Base-by-base conservation (phyloP, 148 eudicot species). In the Arbutus unedo region DNA sequence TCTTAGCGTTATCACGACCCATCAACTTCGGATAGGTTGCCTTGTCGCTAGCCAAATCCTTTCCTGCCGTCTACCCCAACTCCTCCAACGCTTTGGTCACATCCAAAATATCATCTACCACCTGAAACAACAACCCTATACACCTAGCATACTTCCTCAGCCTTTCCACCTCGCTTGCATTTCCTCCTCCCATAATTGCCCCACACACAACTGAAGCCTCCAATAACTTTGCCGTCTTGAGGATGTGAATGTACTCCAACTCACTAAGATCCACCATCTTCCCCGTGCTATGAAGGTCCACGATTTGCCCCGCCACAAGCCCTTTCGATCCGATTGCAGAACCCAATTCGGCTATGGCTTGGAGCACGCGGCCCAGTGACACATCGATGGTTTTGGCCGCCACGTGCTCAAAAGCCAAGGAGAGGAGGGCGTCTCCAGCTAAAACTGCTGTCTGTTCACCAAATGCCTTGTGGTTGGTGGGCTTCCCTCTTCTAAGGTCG, bases 11-110 rank as follows among this genome's bases (percentile, higher is more conserved):
- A 0, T 78, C 85, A 3, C 84, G 74, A 56, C 89, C 91, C 87
- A 88, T 86, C 9, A 88, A 81, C 84, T 87, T 84, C 43, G 91
- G 89, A 73, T 86, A 85, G 41, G 89, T 88, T 5, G 87, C 86
- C 82, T 85, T 88, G 50, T 84, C 84, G 16, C 50, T 83, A 0
- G 78, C 67, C 87, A 88, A 84, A 62, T 88, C 89, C 54, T 86
- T 86, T 3, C 87, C 87, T 0, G 89, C 87, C 44, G 86, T 88
- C 81, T 88, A 85, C 47, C 89, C 89, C 80, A 85, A 70, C 76
- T 83, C 82, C 71, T 84, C 87, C 18, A 87, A 67, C n/a, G 83
- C 67, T 77, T 84, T 76, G 4, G 89, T 84, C 51, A 82, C 83
- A 18, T 87, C 87, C 82, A 87, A 80, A 76, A 85, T 83, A 77